phyloP scores from a whole-genome alignment of 2,329 filamentous ascomycete species.

The Trichoderma arundinaceum region DNA sequence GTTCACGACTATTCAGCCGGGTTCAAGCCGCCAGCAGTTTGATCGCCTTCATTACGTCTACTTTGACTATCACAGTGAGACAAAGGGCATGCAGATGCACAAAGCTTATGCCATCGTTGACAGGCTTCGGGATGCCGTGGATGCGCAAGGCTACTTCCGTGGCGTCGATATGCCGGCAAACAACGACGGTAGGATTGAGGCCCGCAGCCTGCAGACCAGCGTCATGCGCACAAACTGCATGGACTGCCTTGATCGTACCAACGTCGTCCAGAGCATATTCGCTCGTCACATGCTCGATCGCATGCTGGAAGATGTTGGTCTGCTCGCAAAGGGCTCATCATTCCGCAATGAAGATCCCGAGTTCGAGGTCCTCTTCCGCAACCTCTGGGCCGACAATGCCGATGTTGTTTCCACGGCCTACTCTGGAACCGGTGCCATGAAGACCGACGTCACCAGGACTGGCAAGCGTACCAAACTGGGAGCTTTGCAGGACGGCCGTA shows the following conservation, averaged over 20 bases:
- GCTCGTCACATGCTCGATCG: constrained; percentile 87
- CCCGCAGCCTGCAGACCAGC: constrained; percentile 80
- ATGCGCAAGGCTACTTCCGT: constrained; percentile 88
- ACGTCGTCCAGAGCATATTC: constrained; percentile 97
- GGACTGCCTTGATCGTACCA: constrained; percentile 97
- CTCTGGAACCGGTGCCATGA: constrained; percentile 94
- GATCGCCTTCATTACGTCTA: constrained; percentile 95
- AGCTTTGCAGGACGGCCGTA: constrained; percentile 82
- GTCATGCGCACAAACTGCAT: constrained; percentile 98
- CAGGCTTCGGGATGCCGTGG: constrained; percentile 75
- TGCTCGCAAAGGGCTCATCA: constrained; percentile 75
- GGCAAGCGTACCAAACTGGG: constrained; percentile 86
- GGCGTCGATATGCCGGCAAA: constrained; percentile 83
- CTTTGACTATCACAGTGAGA: constrained; percentile 98
- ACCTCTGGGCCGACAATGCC: constrained; percentile 98
- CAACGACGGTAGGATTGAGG: constrained; percentile 73
- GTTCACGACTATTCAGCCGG: constrained; percentile 75
- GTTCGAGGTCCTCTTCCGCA: constrained; percentile 93
- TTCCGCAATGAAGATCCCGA: constrained; percentile 76
- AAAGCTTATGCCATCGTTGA: constrained; percentile 87
- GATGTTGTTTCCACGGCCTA: constrained; percentile 93
- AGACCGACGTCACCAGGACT: constrained; percentile 96
- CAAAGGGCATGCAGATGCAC: constrained; percentile 92
- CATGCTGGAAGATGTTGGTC: constrained; percentile 83
- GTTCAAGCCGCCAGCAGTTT: constrained; percentile 64